Percentiles rank a stretch among this genome's conserved stretches.
phyloP scores from a whole-genome alignment of 2,329 filamentous ascomycete genomes.

The Pezizomycotina sp. region DNA sequence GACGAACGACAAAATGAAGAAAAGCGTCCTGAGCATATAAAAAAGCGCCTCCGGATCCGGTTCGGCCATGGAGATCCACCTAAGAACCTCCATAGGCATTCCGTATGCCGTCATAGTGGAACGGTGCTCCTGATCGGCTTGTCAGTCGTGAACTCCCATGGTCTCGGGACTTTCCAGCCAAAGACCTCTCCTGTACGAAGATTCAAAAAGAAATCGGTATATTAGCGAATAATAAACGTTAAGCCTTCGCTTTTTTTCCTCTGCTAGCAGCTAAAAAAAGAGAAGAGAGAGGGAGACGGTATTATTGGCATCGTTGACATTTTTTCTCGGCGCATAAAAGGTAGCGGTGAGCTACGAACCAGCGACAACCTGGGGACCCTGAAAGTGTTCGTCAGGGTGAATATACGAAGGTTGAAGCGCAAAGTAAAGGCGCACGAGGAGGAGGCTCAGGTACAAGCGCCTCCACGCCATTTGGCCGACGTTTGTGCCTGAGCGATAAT shows the following conservation, averaged over 20 bases:
- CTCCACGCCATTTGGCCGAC: conserved; percentile 64
- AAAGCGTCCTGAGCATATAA: conserved; percentile 71
- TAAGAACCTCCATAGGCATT: conserved; percentile 77
- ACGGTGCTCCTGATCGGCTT: conserved; percentile 89
- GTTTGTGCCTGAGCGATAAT: too few species aligned
- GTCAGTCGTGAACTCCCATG: conserved; percentile 89
- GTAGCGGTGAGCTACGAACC: conserved; percentile 45
- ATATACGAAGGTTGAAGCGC: conserved; percentile 89
- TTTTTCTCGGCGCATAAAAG: conserved; percentile 1
- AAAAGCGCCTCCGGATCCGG: conserved; percentile 66
- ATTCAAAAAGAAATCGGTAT: too few species aligned
- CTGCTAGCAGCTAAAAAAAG: not conserved
- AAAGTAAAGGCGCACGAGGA: conserved; percentile 81
- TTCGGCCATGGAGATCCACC: conserved; percentile 78
- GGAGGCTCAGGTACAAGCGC: conserved; percentile 67
- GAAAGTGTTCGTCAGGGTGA: conserved; percentile 97
- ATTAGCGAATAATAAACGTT: conserved; percentile 2
- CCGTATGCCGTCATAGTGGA: conserved; percentile 89
- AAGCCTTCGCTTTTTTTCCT: not conserved
- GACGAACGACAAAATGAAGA: conserved; percentile 92
- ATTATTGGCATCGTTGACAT: too few species aligned
- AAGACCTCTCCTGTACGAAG: conserved; percentile 64
- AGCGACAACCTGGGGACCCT: conserved; percentile 91
- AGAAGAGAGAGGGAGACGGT: too few species aligned
- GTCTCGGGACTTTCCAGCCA: conserved; percentile 71